Percentiles rank a stretch among this genome's conserved stretches.
phyloP scores from a whole-genome alignment of 169 alveolate genomes.

The Theileria equi region DNA sequence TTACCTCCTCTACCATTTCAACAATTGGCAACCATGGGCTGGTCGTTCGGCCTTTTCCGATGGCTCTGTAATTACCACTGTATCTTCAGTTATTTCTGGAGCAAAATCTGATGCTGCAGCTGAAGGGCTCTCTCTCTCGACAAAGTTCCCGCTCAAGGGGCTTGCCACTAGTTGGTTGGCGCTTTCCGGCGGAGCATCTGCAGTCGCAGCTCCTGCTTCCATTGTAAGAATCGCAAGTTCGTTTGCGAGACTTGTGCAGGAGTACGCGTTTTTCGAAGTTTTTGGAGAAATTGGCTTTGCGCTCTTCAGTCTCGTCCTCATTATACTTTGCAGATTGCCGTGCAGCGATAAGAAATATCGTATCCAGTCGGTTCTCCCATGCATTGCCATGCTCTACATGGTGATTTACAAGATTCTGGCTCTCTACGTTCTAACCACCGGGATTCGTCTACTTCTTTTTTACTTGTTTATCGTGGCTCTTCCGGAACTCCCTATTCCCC shows the following conservation, averaged over 20 bases:
- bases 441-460: conserved; percentile 24
- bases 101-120: too few relatives aligned
- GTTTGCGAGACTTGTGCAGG: conserved; percentile 5
- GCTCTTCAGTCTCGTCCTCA: conserved; percentile 37
- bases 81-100: too few relatives aligned
- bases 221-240: background rate
- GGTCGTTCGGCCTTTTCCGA: background rate
- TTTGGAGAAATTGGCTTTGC: conserved; percentile 57
- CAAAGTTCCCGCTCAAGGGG: background rate
- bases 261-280: conserved; percentile 50
- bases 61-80: too few relatives aligned
- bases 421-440: conserved; percentile 26
- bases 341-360: conserved; percentile 34
- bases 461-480: background rate
- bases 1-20: conserved; percentile 44
- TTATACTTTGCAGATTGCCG: conserved; percentile 37
- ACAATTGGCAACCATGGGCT: conserved; percentile 32
- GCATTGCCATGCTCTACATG: conserved; percentile 36
- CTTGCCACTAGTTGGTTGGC: too few relatives aligned
- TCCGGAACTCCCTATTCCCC: background rate
- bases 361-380: conserved; percentile 47
- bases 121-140: background rate
- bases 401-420: conserved; percentile 53
- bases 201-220: background rate
- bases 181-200: too few relatives aligned